Evolutionary conservation across 805 yeast species (phyloP).

Genomic region (Nakazawaea sp.): DNA sequence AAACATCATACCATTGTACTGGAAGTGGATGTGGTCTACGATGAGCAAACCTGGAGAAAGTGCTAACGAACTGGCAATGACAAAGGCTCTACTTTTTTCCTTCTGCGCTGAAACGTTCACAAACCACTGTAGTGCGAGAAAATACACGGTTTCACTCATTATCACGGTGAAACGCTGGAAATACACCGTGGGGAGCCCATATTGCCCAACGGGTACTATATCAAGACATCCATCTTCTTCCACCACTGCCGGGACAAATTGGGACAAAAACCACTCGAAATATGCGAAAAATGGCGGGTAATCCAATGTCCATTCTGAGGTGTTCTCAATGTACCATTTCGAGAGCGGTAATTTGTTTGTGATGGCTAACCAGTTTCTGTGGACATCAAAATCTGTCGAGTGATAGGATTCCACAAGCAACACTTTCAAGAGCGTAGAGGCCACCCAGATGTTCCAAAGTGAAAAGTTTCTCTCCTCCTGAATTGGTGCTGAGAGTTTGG

Average conservation of each 20-base stretch:
- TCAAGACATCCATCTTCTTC: slow-evolving; percentile 71
- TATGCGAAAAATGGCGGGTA: slow-evolving; percentile 98
- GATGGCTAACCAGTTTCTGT: slow-evolving; percentile 93
- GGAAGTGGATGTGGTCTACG: slow-evolving; percentile 95
- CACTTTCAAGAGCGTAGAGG: slow-evolving; percentile 51
- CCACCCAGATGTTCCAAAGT: slow-evolving; percentile 61
- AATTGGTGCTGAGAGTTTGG: neutral
- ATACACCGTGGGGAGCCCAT: slow-evolving; percentile 71
- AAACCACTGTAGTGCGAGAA: slow-evolving; percentile 64
- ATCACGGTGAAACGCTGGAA: slow-evolving; percentile 84
- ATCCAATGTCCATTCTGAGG: slow-evolving; percentile 89
- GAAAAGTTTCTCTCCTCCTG: slow-evolving; percentile 30
- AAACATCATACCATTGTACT: slow-evolving; percentile 90
- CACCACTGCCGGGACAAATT: slow-evolving; percentile 59
- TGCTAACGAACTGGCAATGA: slow-evolving; percentile 74
- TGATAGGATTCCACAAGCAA: slow-evolving; percentile 74
- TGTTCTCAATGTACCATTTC: slow-evolving; percentile 77
- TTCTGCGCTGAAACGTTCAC: slow-evolving; percentile 39
- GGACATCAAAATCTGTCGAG: slow-evolving; percentile 97
- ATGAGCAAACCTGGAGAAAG: slow-evolving; percentile 86
- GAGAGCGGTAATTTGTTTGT: slow-evolving; percentile 67
- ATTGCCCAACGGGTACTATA: slow-evolving; percentile 55
- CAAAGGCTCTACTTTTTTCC: slow-evolving; percentile 48
- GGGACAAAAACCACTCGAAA: slow-evolving; percentile 78
- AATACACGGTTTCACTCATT: slow-evolving; percentile 64